Base-by-base conservation (phyloP, 106 monocot species). In the Dendrobium nobile region DNA sequence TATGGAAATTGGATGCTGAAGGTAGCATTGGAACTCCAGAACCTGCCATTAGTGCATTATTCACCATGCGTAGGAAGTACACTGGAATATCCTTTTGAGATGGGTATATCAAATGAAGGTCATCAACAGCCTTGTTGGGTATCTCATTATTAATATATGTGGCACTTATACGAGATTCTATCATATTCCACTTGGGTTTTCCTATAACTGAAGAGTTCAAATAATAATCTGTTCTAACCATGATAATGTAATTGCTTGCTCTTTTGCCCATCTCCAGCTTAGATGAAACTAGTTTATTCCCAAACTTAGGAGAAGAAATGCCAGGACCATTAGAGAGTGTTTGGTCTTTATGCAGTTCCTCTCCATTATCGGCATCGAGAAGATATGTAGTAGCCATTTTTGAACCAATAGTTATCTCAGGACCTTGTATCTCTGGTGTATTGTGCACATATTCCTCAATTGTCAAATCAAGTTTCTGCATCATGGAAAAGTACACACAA, bases 211-310 rank as follows among this genome's bases (percentile, higher is more conserved):
- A 88, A 74, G 82, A 88, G 40, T 80, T 88, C 42, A n/a, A n/a
- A 76, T 79, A 77, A 80, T 94, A 94, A 78, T 98, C 89, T 72
- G 86, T 92, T 70, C 90, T 89, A 67, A 88, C 72, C 51, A 98
- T 83, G 56, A 90, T 73, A 72, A 90, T 85, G 42, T 79, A 78
- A 79, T 82, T 72, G 64, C 31, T 40, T 68, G 44, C 73, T 37
- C 9, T 48, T 44, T 79, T 44, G 41, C 48, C 61, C 76, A 65
- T 67, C 33, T 82, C 79, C 59, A 84, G 44, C 17, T 78, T 79
- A 5, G 87, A 79, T 61, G 84, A 67, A 79, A 91, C 48, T 74
- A 86, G 68, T 56, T 88, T 87, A n/a, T 85, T 83, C 78, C 92
- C 81, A 76, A 80, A 70, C 72, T 65, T 65, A n/a, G 78, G 73